Base-by-base conservation (phyloP, 768 basidiomycete species). In the Hemileccinum impolitum region DNA sequence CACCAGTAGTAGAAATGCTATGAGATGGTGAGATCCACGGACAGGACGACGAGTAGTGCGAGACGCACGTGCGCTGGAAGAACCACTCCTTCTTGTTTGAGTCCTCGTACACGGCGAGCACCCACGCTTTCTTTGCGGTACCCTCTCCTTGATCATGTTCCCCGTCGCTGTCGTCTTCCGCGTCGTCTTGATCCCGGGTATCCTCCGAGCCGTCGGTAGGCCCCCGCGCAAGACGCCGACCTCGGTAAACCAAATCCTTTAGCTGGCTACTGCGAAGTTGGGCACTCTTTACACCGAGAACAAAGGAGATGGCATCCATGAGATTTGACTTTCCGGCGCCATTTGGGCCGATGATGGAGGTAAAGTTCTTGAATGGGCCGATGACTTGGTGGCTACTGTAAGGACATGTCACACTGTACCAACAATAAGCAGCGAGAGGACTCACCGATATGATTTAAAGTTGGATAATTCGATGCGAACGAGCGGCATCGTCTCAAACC, bases 291-390 rank as follows among this genome's bases (percentile, higher is more conserved):
- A 98, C 88, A 26, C 96, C 96, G 6, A 99, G 84, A 9, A 98
- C 96, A 65, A 99, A 98, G 4, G 96, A 98, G 56, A 99, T 97
- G 44, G 96, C 96, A 65, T 99, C 96, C 96, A 98, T 98, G 48
- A 98, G 82, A 67, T 99, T 99, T 10, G 93, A 95, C 66, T 99
- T 98, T 51, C 96, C 96, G 1, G 95, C 93, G 49, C 96, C 95
- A 85, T 99, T 98, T 31, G 96, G 95, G 18, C 96, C 96, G 59
- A 99, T 97, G 47, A 97, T 79, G 11, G 92, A 95, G 0, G 95
- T 94, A 70, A 99, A 99, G 61, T 85, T 84, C 72, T 80, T 83
- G 73, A 94, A 94, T 1, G 93, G 93, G 1, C 93, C 94, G 41
- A 94, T 91, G 25, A 81, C 79, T 66, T 93, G 89, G 64, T 88